Evolutionary conservation across 2,329 filamentous ascomycete species (phyloP).

Genomic region (Leptosphaerulina australis): DNA sequence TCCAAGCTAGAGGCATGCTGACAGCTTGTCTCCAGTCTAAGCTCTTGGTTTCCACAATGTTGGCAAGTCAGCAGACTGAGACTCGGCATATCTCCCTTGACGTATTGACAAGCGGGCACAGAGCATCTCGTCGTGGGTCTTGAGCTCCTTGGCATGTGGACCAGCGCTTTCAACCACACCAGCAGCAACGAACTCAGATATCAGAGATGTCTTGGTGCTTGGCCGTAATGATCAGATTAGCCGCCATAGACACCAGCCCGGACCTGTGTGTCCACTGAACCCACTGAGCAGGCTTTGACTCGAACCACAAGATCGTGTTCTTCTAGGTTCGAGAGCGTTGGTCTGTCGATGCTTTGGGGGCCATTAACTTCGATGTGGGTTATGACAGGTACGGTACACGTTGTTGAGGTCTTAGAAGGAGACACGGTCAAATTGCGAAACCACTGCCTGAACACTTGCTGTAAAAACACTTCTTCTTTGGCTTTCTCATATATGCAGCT

Average conservation of each 20-base stretch:
- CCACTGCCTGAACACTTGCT: too few species aligned
- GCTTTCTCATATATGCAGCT: not conserved
- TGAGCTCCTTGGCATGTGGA: constrained; percentile 17
- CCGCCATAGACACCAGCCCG: constrained; percentile 34
- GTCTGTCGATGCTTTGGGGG: constrained; percentile 38
- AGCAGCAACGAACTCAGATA: constrained; percentile 17
- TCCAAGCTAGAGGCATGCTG: constrained; percentile 18
- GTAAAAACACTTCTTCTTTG: not conserved
- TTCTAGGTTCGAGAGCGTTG: constrained; percentile 34
- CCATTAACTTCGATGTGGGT: constrained; percentile 38
- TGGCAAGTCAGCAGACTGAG: constrained; percentile 51
- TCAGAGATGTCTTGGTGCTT: constrained; percentile 4
- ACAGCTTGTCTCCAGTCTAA: constrained; percentile 15
- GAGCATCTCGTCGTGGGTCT: constrained; percentile 53
- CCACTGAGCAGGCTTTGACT: constrained; percentile 28
- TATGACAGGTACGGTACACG: constrained; percentile 43
- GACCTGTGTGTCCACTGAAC: constrained; percentile 35
- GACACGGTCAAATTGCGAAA: not conserved
- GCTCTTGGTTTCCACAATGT: constrained; percentile 51
- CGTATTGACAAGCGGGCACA: constrained; percentile 50
- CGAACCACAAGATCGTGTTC: constrained; percentile 47
- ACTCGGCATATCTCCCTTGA: constrained; percentile 53
- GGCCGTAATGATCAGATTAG: constrained; percentile 35
- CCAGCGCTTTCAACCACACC: constrained; percentile 14
- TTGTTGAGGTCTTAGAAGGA: constrained; percentile 11